These are phyloP conservation scores for Dactylella cylindrospora DNA, from an alignment of 2,329 filamentous ascomycete genomes.

Conservation along the genomic window DNA sequence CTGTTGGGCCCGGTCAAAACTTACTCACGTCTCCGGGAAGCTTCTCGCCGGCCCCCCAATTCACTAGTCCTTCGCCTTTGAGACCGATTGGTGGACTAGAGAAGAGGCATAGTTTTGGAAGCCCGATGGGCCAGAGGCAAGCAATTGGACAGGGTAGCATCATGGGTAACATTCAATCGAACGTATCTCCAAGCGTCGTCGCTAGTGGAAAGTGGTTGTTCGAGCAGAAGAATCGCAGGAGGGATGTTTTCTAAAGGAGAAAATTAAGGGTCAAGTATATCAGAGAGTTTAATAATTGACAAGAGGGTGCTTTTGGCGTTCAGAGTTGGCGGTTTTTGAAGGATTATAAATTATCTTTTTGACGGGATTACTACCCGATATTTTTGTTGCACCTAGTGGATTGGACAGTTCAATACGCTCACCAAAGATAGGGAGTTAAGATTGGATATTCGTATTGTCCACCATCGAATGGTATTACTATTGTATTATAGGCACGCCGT, in stretches of 20 bases:
- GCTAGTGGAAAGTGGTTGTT: constrained; percentile 35
- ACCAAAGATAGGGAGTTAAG: constrained; percentile 41
- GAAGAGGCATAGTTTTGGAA: constrained; percentile 34
- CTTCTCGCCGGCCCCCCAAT: constrained; percentile 32
- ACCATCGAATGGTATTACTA: too few relatives aligned
- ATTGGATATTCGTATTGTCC: background rate
- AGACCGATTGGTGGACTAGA: constrained; percentile 31
- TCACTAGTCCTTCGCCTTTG: constrained; percentile 31
- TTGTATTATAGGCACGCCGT: too few relatives aligned
- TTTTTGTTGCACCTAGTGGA: background rate
- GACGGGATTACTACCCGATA: constrained; percentile 2
- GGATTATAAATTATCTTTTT: constrained; percentile 1
- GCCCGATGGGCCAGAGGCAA: constrained; percentile 21
- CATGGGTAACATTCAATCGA: constrained; percentile 1
- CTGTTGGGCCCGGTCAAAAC: constrained; percentile 29
- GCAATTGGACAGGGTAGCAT: constrained; percentile 30
- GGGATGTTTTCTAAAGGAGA: constrained; percentile 20
- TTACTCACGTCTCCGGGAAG: constrained; percentile 25
- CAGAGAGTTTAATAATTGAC: background rate
- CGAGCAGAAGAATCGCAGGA: constrained; percentile 32
- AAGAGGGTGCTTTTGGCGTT: constrained; percentile 33
- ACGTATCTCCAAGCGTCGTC: constrained; percentile 29
- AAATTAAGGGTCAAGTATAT: background rate
- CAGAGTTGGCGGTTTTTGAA: constrained; percentile 12
- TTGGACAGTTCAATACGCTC: constrained; percentile 21